These are phyloP conservation scores for Oryza nivara DNA, from an alignment of 176 grass and related monocot genomes.

Conservation along the genomic window DNA sequence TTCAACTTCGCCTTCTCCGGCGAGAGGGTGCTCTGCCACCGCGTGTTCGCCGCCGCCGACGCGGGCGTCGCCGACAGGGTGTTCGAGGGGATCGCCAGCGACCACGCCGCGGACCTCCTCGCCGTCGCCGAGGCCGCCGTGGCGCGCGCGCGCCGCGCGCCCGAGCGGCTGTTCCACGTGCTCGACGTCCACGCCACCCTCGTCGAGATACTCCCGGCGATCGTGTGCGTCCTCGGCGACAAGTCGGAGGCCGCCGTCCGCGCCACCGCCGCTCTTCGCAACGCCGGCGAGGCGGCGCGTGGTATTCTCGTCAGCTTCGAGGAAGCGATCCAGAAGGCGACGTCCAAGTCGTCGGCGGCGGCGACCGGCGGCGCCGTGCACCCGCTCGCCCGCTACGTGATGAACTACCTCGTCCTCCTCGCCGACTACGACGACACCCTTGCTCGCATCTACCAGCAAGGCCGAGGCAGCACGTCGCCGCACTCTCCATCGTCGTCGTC, in stretches of 20 bases:
- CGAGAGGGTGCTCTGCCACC: slow-evolving; percentile 54
- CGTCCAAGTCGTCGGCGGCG: slow-evolving; percentile 26
- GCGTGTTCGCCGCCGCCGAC: slow-evolving; percentile 41
- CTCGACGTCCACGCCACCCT: slow-evolving; percentile 67
- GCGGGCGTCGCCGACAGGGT: slow-evolving; percentile 43
- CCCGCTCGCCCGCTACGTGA: slow-evolving; percentile 75
- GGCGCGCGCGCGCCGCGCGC: slow-evolving; percentile 42
- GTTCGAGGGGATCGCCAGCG: slow-evolving; percentile 47
- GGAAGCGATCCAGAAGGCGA: slow-evolving; percentile 59
- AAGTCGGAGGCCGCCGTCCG: slow-evolving; percentile 18
- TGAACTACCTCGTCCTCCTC: slow-evolving; percentile 83
- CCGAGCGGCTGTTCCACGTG: slow-evolving; percentile 70
- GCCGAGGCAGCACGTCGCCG: not conserved
- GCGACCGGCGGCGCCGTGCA: slow-evolving; percentile 60
- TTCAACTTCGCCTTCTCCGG: slow-evolving; percentile 46
- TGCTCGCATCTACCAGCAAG: slow-evolving; percentile 36
- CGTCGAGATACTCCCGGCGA: slow-evolving; percentile 36
- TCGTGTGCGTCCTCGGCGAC: slow-evolving; percentile 39
- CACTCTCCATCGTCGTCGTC: not conserved
- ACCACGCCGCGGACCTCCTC: slow-evolving; percentile 48
- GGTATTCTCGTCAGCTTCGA: slow-evolving; percentile 47
- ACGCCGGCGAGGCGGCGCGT: slow-evolving; percentile 37
- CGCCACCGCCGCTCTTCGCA: slow-evolving; percentile 30
- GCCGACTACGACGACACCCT: slow-evolving; percentile 61
- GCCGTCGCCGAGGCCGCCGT: slow-evolving; percentile 43